Evolutionary conservation across 108 stramenopile species (phyloP), one percentile per base, ranked within the genome.

Genomic region (Aurantiochytrium sp.): DNA sequence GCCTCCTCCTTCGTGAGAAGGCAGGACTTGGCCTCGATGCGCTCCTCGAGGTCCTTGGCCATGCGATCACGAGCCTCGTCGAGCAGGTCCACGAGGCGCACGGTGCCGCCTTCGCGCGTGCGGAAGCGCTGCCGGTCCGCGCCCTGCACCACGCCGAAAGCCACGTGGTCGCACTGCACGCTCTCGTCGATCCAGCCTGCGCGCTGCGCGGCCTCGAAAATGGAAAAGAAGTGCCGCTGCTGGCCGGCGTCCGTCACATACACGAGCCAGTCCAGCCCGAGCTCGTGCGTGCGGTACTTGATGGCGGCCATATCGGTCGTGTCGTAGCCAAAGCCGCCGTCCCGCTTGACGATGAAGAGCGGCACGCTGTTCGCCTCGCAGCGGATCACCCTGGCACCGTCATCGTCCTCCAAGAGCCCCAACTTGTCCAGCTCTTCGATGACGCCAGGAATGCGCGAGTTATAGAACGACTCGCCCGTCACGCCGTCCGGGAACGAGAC

Each of bases 291-390:
- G 52, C 99, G 96, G 90, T 99, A 96, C 89, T 96, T 96, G 85
- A 99, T 91, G 39, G 99, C 99, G 3, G 99, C 97, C 96, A 98
- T 97, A 92, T 99, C 99, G 52, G 99, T 99, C 41, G 95, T 95
- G 92, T 99, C 99, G 91, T 99, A 99, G 30, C 99, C 98, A 89
- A 93, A 99, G 52, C 99, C 99, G 30, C 98, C 98, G 91, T 99
- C 99, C 22, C 93, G 93, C 93, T 99, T 99, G 89, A 96, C 97
- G 37, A 99, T 90, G 95, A 99, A 98, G 24, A 99, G 93, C 5
- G 98, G 98, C 65, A 98, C 90, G 85, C 92, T 95, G 50, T 89
- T 86, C 36, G 87, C 95, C 55, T 94, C 93, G 15, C 96, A 94
- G 91, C 95, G 96, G 85, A 98, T 95, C 81, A 96, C 94, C 90